phyloP scores from a whole-genome alignment of 2,329 filamentous ascomycete species.

The Xylaria sp. region DNA sequence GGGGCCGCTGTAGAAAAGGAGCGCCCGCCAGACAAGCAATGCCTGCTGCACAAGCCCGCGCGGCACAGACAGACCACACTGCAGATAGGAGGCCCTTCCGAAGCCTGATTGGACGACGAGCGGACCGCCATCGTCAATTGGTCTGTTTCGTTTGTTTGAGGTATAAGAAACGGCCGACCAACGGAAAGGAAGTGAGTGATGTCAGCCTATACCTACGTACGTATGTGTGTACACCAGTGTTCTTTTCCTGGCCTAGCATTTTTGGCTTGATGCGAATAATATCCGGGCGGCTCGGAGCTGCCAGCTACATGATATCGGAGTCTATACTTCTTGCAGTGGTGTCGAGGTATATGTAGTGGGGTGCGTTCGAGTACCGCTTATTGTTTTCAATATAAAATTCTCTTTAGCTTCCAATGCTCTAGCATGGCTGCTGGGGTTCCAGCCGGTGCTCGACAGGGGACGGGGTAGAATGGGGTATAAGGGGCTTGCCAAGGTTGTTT shows the following conservation, averaged over 20 bases:
- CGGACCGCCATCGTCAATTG: not conserved
- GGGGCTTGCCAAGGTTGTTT: not conserved
- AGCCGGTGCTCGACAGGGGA: too few species aligned
- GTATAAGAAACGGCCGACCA: slow-evolving; percentile 8
- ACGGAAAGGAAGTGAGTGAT: not conserved
- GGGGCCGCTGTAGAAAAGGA: slow-evolving; percentile 9
- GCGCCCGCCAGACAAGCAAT: slow-evolving; percentile 1
- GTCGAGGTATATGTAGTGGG: too few species aligned
- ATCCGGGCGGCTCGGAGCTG: not conserved
- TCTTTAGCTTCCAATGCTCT: too few species aligned
- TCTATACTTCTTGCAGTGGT: too few species aligned
- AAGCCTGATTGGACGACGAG: not conserved
- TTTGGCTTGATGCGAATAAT: not conserved
- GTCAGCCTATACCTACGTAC: not conserved
- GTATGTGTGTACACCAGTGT: not conserved
- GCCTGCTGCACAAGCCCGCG: slow-evolving; percentile 1
- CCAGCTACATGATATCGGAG: too few species aligned
- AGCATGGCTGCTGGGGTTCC: too few species aligned
- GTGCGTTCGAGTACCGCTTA: too few species aligned
- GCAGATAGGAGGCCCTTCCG: not conserved
- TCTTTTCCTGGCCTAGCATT: not conserved
- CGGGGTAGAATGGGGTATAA: not conserved
- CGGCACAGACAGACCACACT: not conserved
- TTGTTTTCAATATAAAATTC: too few species aligned
- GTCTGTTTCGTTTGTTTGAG: not conserved